These are phyloP conservation scores for Saturnispora gosingensis DNA, from an alignment of 805 yeast genomes.

Conservation along the genomic window DNA sequence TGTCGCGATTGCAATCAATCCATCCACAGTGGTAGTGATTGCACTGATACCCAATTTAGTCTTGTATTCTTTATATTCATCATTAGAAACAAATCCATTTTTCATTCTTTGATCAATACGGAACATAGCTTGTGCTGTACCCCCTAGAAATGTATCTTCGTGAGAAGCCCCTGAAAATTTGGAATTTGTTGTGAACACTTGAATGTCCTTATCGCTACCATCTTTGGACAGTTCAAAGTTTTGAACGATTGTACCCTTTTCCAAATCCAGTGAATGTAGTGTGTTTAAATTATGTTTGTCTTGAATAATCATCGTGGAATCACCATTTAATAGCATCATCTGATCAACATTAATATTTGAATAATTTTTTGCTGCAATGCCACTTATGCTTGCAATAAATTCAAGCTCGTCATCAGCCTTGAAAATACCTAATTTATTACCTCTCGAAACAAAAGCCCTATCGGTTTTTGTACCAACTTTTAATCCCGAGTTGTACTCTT, in stretches of 20 bases:
- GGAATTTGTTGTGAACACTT: conserved; percentile 56
- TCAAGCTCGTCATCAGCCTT: conserved; percentile 48
- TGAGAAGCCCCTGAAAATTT: conserved; percentile 67
- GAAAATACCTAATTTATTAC: conserved; percentile 73
- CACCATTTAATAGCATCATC: conserved; percentile 72
- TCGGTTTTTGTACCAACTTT: conserved; percentile 64
- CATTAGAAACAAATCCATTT: conserved; percentile 46
- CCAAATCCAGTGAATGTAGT: conserved; percentile 69
- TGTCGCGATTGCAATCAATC: conserved; percentile 71
- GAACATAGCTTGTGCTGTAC: conserved; percentile 57
- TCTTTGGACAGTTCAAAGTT: conserved; percentile 56
- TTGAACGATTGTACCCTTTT: conserved; percentile 74
- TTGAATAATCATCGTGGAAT: conserved; percentile 58
- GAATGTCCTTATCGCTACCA: conserved; percentile 32
- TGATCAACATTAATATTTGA: conserved; percentile 41
- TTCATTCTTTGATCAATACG: conserved; percentile 73
- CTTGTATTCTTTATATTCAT: conserved; percentile 44
- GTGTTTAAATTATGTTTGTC: conserved; percentile 35
- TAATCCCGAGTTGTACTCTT: conserved; percentile 45
- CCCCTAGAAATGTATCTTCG: conserved; percentile 68
- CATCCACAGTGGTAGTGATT: conserved; percentile 62
- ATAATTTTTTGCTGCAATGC: conserved; percentile 45
- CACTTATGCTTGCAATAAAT: conserved; percentile 59
- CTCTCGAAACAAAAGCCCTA: conserved; percentile 72
- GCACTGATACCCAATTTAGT: conserved; percentile 49